Evolutionary conservation across 2,329 filamentous ascomycete species (phyloP).

Genomic region (Fonsecaea nubica): DNA sequence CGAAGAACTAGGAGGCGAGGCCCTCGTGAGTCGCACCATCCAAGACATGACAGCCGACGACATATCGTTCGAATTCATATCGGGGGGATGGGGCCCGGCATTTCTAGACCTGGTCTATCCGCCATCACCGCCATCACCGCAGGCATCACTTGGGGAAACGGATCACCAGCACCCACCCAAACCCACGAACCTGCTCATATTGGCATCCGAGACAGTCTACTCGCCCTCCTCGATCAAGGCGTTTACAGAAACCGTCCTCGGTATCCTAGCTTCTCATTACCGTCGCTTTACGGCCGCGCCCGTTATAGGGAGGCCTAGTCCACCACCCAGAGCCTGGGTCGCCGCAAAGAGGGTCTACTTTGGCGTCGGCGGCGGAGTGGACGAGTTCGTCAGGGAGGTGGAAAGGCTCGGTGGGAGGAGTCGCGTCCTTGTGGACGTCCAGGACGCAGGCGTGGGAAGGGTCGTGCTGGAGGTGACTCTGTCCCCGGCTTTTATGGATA

Average conservation of each 20-base stretch:
- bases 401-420: constrained; percentile 32
- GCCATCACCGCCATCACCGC: constrained; percentile 7
- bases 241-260: constrained; percentile 63
- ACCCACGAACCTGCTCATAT: constrained; percentile 48
- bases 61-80: constrained; percentile 62
- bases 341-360: constrained; percentile 72
- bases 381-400: constrained; percentile 58
- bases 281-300: background rate
- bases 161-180: background rate
- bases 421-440: constrained; percentile 45
- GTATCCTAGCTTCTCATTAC: constrained; percentile 52
- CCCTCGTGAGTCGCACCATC: constrained; percentile 56
- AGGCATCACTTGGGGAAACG: constrained; percentile 13
- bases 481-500: background rate
- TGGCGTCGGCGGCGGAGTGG: constrained; percentile 69
- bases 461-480: constrained; percentile 49
- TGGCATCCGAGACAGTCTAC: constrained; percentile 71
- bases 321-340: constrained; percentile 58
- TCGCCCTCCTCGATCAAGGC: constrained; percentile 60
- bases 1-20: constrained; percentile 48
- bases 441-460: constrained; percentile 53
- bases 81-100: constrained; percentile 64
- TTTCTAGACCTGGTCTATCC: constrained; percentile 52
- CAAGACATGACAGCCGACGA: constrained; percentile 49
- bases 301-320: background rate